Evolutionary conservation across 768 basidiomycete species (phyloP).

Genomic region (Russula foetens): DNA sequence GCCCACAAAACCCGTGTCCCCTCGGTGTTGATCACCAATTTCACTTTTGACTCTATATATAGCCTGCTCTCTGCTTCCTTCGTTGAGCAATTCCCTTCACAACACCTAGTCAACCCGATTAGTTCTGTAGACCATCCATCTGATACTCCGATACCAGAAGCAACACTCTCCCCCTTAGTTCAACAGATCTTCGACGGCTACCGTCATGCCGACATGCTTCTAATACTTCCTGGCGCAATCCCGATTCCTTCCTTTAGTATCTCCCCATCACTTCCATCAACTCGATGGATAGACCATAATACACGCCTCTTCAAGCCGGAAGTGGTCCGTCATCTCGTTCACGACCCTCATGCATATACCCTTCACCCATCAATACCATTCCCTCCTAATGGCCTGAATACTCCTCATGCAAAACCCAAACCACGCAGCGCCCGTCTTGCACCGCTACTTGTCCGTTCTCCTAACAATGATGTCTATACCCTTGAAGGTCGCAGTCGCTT

Average conservation of each 20-base stretch:
- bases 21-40: conserved; percentile 69
- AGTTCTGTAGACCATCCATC: background rate
- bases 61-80: conserved; percentile 60
- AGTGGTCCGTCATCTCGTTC: conserved; percentile 37
- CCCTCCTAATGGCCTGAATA: conserved; percentile 10
- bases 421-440: conserved; percentile 39
- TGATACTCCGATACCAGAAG: conserved; percentile 47
- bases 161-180: conserved; percentile 50
- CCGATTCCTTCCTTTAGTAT: conserved; percentile 66
- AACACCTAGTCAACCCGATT: conserved; percentile 1
- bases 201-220: conserved; percentile 58
- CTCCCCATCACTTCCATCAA: conserved; percentile 48
- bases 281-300: conserved; percentile 50
- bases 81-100: conserved; percentile 21
- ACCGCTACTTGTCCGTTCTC: conserved; percentile 65
- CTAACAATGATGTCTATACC: conserved; percentile 43
- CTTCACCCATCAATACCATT: conserved; percentile 41
- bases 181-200: conserved; percentile 58
- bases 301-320: conserved; percentile 38
- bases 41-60: conserved; percentile 79
- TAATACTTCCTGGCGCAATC: conserved; percentile 64
- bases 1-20: conserved; percentile 59
- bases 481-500: conserved; percentile 43
- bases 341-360: conserved; percentile 24
- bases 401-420: conserved; percentile 20